Evolutionary conservation across 139 green algal genomes (phyloP), one percentile per base, ranked within the genome.

Genomic region (Desmodesmus armatus): DNA sequence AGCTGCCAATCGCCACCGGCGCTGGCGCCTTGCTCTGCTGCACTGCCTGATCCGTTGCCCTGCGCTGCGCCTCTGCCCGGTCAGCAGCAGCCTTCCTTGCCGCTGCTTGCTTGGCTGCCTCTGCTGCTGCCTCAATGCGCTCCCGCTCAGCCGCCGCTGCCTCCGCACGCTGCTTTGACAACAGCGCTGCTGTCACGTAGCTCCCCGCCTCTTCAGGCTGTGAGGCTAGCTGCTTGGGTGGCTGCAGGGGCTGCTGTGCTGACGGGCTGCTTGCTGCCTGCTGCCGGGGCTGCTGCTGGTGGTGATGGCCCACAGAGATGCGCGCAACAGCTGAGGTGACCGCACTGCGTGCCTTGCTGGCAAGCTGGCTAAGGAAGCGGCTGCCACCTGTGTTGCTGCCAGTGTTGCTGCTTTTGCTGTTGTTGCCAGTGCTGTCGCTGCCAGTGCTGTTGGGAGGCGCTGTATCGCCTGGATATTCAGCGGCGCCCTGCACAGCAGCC

Each of bases 171-270:
- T 72, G 19, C 49, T 40, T 80, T 2, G 80, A 49, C 41, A 35
- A 21, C 31, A 80, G 3, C 13, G 80, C 69, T 31, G 80, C 80
- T 73, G 80, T 69, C 29, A 80, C 35, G 69, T 86, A 86, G 69
- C 80, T 86, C 49, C 80, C 80, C 62, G n/a, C n/a, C n/a, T n/a
- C n/a, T n/a, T n/a, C n/a, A n/a, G n/a, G n/a, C n/a, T n/a, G n/a
- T n/a, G n/a, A n/a, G n/a, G n/a, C n/a, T n/a, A n/a, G n/a, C n/a
- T n/a, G n/a, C n/a, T n/a, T n/a, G n/a, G n/a, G n/a, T 84, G 41
- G 41, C 44, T 60, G 4, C 41, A 77, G 29, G n/a, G 78, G 78
- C 78, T 62, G 63, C 66, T 84, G 62, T 37, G 78, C 78, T 43
- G 63, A 40, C 41, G 27, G 15, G 6, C 6, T 62, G 39, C 41